Base-by-base conservation (phyloP, 257 asterid genomes). In the Misopates orontium region DNA sequence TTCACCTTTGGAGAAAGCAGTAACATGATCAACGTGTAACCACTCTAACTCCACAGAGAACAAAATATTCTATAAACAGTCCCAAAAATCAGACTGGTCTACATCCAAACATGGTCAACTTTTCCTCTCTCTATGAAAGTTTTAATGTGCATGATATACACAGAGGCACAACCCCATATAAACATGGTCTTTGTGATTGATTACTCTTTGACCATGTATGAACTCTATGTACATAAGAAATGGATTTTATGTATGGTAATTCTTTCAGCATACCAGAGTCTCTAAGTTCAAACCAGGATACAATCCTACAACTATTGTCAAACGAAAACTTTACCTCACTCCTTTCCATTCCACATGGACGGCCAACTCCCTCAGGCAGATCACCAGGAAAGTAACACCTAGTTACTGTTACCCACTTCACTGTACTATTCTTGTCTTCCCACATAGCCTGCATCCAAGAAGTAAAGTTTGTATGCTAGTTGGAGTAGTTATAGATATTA, bases 321-420 rank as follows among this genome's bases (percentile, higher is more conserved):
- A 50, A 48, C 14, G 5, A 32, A 57, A 20, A 47, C 40, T 66
- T 77, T 76, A 94, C 99, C 99, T 94, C 99, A 63, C 76, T 81
- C 80, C 82, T 82, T 71, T 86, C 96, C 66, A 89, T 83, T 77
- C 96, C 84, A 61, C 96, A 85, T 49, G 99, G 98, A 60, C 95
- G 96, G 64, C 96, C 98, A 67, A 90, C 93, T 68, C 91, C 75
- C 79, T 79, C 90, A 45, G 99, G 99, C 79, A 94, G 87, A 75
- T 94, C 99, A 61, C 83, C 76, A 52, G 99, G 91, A 73, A 88
- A 91, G 83, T 90, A 94, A 77, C 96, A 94, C 68, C 74, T 86
- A 73, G 76, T 91, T 60, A 85, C 90, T 58, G 78, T 72, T 53
- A 85, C 82, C 96, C 95, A 94, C 77, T 88, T 94, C 21, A 65